phyloP scores from a whole-genome alignment of 2,329 filamentous ascomycete genomes.

The Lasiodiplodia sp. region DNA sequence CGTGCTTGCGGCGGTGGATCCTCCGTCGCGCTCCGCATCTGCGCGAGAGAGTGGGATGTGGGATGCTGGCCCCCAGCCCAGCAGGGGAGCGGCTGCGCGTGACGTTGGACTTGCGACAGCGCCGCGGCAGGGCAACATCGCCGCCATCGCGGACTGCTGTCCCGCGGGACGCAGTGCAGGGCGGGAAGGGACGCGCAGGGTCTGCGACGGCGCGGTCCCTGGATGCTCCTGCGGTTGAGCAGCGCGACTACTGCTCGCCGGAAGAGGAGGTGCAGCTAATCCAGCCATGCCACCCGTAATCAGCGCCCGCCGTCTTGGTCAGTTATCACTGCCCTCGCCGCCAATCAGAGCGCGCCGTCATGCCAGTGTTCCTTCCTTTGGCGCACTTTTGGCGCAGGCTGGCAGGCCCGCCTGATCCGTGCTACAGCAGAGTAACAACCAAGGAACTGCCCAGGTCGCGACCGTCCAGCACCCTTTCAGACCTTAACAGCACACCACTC shows the following conservation, averaged over 20 bases:
- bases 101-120: slow-evolving; percentile 16
- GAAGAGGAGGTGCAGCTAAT: slow-evolving; percentile 22
- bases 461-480: slow-evolving; percentile 14
- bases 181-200: slow-evolving; percentile 17
- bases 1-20: slow-evolving; percentile 25
- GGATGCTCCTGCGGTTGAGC: slow-evolving; percentile 3
- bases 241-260: slow-evolving; percentile 5
- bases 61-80: background rate
- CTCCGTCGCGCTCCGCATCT: slow-evolving; percentile 27
- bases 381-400: slow-evolving; percentile 12
- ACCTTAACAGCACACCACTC: slow-evolving; percentile 4
- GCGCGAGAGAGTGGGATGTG: slow-evolving; percentile 23
- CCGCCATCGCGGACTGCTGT: background rate
- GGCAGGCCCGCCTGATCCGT: slow-evolving; percentile 28
- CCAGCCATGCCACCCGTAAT: slow-evolving; percentile 20
- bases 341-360: slow-evolving; percentile 21
- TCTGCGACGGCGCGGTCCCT: slow-evolving; percentile 26
- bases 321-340: slow-evolving; percentile 13
- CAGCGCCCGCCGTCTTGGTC: slow-evolving; percentile 21
- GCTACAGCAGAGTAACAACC: slow-evolving; percentile 26
- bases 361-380: slow-evolving; percentile 21
- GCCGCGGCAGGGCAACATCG: background rate
- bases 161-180: background rate
- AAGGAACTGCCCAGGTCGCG: slow-evolving; percentile 18
- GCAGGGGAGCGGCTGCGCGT: slow-evolving; percentile 12